Conservation (phyloP, 2,329 filamentous ascomycete genomes). For the Gliomastix tumulicola region DNA sequence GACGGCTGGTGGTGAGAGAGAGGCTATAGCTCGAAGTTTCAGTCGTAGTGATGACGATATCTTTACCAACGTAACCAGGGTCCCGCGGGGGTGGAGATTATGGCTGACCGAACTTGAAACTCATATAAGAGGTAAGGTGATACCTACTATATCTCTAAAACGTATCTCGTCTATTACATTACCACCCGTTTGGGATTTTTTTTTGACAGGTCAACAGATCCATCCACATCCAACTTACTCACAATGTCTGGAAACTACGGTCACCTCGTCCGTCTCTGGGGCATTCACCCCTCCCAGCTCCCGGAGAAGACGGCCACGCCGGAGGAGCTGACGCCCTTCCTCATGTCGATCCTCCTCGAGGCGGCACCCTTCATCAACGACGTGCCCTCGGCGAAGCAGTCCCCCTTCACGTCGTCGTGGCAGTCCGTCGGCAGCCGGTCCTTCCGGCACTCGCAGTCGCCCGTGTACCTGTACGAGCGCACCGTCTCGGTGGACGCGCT, state of each 20-base stretch:
- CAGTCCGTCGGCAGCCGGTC: constrained; percentile 40
- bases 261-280: constrained; percentile 47
- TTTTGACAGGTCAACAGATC: not conserved
- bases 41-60: too few relatives aligned
- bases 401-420: constrained; percentile 29
- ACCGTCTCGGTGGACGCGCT: constrained; percentile 37
- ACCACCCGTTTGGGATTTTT: not conserved
- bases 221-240: too few relatives aligned
- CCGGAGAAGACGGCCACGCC: constrained; percentile 29
- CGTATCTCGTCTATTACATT: too few relatives aligned
- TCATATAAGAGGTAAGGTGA: too few relatives aligned
- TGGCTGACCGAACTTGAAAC: too few relatives aligned
- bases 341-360: constrained; percentile 48
- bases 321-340: constrained; percentile 41
- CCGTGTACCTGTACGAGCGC: constrained; percentile 46
- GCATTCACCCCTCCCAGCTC: constrained; percentile 39
- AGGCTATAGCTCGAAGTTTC: too few relatives aligned
- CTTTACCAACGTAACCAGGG: too few relatives aligned
- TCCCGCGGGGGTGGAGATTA: too few relatives aligned
- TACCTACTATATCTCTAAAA: too few relatives aligned
- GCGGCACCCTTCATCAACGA: constrained; percentile 50
- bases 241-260: constrained; percentile 21
- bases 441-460: constrained; percentile 39
- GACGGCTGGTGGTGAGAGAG: too few relatives aligned
- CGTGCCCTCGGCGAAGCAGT: constrained; percentile 33